These are phyloP conservation scores for Penicillium samsonianum DNA, from an alignment of 495 filamentous ascomycete species.

Conservation along the genomic window DNA sequence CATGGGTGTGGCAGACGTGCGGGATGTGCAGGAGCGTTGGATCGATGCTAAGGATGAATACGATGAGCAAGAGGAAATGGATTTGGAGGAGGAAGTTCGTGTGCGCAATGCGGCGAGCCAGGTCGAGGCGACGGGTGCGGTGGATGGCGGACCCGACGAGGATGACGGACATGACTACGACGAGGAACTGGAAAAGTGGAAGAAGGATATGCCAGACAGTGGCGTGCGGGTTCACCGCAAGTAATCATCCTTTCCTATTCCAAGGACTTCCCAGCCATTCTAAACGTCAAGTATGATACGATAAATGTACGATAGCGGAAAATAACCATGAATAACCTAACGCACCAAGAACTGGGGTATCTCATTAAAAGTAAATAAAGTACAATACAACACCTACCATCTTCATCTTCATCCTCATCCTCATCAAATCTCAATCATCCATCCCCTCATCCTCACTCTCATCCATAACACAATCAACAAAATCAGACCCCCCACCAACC, in stretches of 20 bases:
- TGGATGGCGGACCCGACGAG: slow-evolving; percentile 16
- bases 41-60: slow-evolving; percentile 84
- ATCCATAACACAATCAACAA: slow-evolving; percentile 32
- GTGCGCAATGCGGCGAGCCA: slow-evolving; percentile 35
- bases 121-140: slow-evolving; percentile 14
- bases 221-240: slow-evolving; percentile 51
- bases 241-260: slow-evolving; percentile 22
- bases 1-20: slow-evolving; percentile 71
- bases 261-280: not conserved
- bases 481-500: slow-evolving; percentile 29
- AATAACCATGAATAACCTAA: not conserved
- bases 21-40: slow-evolving; percentile 95
- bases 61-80: slow-evolving; percentile 74
- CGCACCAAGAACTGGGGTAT: slow-evolving; percentile 31
- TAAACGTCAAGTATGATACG: not conserved
- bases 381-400: not conserved
- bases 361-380: slow-evolving; percentile 27
- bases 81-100: slow-evolving; percentile 64
- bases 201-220: slow-evolving; percentile 40
- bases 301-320: slow-evolving; percentile 10
- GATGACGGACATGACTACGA: slow-evolving; percentile 37
- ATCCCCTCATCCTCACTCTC: slow-evolving; percentile 56
- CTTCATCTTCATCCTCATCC: not conserved
- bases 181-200: slow-evolving; percentile 38
- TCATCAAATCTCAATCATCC: slow-evolving; percentile 30